phyloP scores from a whole-genome alignment of 2,329 filamentous ascomycete genomes.

The Trichoderma guizhouense region DNA sequence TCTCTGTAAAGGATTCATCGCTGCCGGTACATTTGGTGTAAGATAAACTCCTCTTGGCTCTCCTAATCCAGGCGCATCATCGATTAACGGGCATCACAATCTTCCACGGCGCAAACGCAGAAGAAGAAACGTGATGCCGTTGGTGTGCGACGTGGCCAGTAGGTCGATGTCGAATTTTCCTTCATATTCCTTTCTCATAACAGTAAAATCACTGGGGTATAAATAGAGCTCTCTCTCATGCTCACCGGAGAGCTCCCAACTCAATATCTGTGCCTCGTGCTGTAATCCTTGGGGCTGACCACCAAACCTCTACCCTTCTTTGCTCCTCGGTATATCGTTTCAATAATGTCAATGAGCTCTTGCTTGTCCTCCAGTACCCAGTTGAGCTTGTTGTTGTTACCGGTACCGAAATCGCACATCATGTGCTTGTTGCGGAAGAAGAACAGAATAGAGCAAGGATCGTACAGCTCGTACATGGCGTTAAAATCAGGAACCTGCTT shows the following conservation, averaged over 20 bases:
- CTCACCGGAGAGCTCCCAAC: slow-evolving; percentile 6
- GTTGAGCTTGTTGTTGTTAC: slow-evolving; percentile 98
- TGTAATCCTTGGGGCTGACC: slow-evolving; percentile 77
- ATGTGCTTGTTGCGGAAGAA: slow-evolving; percentile 99
- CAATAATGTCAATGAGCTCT: slow-evolving; percentile 96
- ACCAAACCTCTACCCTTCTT: slow-evolving; percentile 97
- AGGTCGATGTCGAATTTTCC: neutral
- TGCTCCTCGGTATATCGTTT: slow-evolving; percentile 96
- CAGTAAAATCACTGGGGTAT: slow-evolving; percentile 1
- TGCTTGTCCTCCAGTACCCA: slow-evolving; percentile 95
- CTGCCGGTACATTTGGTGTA: neutral
- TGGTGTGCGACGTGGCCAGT: rapidly evolving
- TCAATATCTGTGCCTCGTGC: slow-evolving; percentile 18
- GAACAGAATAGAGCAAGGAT: slow-evolving; percentile 92
- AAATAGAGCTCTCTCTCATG: neutral
- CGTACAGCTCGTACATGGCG: slow-evolving; percentile 90
- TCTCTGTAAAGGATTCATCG: neutral
- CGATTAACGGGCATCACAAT: neutral
- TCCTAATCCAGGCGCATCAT: neutral
- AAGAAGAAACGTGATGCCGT: neutral
- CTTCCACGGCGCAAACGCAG: neutral
- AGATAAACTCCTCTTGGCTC: neutral
- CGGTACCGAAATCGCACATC: slow-evolving; percentile 96
- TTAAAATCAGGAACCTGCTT: slow-evolving; percentile 43
- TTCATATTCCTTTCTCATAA: neutral